Conservation (phyloP, 2,329 filamentous ascomycete genomes). For the Rhynchosporium secalis region DNA sequence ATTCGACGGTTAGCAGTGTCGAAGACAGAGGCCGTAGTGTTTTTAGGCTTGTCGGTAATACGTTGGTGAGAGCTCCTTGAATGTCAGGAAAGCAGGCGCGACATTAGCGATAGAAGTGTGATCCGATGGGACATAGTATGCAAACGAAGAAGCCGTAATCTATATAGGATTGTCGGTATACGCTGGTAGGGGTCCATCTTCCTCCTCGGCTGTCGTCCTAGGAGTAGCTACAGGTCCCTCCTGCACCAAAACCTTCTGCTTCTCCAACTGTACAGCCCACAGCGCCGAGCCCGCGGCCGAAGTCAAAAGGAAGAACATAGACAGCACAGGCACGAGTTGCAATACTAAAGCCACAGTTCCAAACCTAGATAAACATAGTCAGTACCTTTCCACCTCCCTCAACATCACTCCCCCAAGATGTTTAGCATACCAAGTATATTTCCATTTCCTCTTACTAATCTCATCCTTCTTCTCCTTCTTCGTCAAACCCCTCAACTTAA, state of each 20-base stretch:
- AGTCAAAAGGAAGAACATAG: conserved; percentile 93
- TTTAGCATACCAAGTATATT: conserved; percentile 71
- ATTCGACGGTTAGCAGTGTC: no score
- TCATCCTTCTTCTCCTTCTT: conserved; percentile 73
- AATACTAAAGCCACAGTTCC: conserved; percentile 81
- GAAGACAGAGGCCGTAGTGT: no score
- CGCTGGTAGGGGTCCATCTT: conserved; percentile 30
- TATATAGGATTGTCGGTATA: conserved; percentile 37
- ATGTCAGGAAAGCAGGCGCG: no score
- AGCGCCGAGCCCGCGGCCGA: conserved; percentile 81
- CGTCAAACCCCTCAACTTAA: conserved; percentile 72
- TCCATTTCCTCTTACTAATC: conserved; percentile 67
- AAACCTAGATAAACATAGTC: conserved; percentile 53
- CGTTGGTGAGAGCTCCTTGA: no score
- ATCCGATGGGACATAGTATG: background rate
- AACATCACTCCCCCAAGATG: background rate
- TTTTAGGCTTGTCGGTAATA: no score
- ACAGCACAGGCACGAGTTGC: conserved; percentile 84
- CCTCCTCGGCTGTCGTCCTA: conserved; percentile 27
- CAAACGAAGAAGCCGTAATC: background rate
- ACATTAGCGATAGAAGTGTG: no score
- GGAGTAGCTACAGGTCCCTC: conserved; percentile 24
- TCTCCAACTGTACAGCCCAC: conserved; percentile 80
- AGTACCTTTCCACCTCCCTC: conserved; percentile 11
- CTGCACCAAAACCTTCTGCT: conserved; percentile 39